phyloP scores from a whole-genome alignment of 345 rosid genomes.

The Durio zibethinus region DNA sequence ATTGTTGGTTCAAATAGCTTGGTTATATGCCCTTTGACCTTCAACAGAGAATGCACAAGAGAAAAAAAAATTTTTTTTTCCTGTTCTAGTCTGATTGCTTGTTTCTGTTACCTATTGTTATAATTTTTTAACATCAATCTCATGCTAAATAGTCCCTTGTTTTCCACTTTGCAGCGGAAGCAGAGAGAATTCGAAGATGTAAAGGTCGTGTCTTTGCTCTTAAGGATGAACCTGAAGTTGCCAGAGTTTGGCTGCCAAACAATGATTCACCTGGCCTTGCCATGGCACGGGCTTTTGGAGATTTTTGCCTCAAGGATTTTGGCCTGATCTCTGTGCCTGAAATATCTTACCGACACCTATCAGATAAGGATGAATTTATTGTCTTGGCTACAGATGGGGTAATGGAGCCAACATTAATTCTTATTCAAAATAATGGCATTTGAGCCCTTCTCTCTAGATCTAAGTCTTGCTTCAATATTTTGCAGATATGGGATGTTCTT shows the following conservation, averaged over 20 bases:
- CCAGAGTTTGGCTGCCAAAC: slow-evolving; percentile 96
- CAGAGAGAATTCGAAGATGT: slow-evolving; percentile 85
- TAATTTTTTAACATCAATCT: neutral
- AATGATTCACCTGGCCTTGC: slow-evolving; percentile 95
- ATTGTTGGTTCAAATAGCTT: neutral
- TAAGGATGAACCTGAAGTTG: slow-evolving; percentile 92
- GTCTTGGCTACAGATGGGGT: slow-evolving; percentile 99
- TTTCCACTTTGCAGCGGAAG: slow-evolving; percentile 57
- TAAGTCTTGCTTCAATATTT: neutral
- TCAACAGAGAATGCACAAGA: neutral
- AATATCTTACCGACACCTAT: slow-evolving; percentile 55
- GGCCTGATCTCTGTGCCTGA: slow-evolving; percentile 98
- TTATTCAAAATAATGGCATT: neutral
- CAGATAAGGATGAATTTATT: slow-evolving; percentile 78
- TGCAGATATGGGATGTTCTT: slow-evolving; percentile 95
- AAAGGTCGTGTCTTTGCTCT: slow-evolving; percentile 95
- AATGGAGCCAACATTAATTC: slow-evolving; percentile 19
- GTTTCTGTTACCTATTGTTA: neutral
- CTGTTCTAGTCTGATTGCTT: neutral
- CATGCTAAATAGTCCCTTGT: neutral
- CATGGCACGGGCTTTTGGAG: slow-evolving; percentile 99
- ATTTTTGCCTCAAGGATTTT: slow-evolving; percentile 95
- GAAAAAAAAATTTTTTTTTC: too few relatives aligned
- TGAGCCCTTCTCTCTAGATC: neutral
- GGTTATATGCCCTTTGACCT: neutral